Evolutionary conservation across 441 rosid genomes (phyloP).

Genomic region (Dalechampia spathulata): DNA sequence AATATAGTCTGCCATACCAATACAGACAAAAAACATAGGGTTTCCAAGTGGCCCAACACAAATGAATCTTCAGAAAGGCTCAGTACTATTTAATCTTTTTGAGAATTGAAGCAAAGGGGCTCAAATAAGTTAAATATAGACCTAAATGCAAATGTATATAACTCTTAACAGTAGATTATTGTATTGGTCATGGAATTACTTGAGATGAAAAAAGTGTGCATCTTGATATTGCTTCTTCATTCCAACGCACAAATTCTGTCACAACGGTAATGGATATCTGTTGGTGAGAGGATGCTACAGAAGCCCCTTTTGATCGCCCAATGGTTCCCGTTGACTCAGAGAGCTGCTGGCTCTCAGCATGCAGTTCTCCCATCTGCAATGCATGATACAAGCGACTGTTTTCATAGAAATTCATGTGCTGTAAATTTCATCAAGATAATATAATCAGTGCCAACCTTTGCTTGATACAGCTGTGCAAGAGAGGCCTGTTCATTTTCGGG

Average conservation of each 20-base stretch:
- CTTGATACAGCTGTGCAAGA: constrained; percentile 81
- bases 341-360: constrained; percentile 68
- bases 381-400: constrained; percentile 18
- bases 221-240: constrained; percentile 98
- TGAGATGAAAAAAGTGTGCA: constrained; percentile 86
- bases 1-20: no score
- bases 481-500: constrained; percentile 94
- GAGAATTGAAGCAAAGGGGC: not conserved
- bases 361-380: constrained; percentile 84
- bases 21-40: no score
- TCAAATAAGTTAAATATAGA: not conserved
- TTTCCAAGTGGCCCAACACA: not conserved
- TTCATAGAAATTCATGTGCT: constrained; percentile 8
- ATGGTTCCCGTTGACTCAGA: constrained; percentile 83
- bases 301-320: constrained; percentile 92
- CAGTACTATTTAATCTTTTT: not conserved
- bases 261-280: constrained; percentile 97
- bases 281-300: constrained; percentile 74
- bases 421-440: constrained; percentile 14
- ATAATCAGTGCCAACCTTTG: constrained; percentile 50
- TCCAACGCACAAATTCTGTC: constrained; percentile 97
- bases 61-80: not conserved
- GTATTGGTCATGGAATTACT: constrained; percentile 33
- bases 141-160: not conserved
- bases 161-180: not conserved